A percentile compares a stretch with the other conserved stretches of the same genome.
phyloP scores from a whole-genome alignment of 306 rosid genomes.

The Dalbergia cultrata region DNA sequence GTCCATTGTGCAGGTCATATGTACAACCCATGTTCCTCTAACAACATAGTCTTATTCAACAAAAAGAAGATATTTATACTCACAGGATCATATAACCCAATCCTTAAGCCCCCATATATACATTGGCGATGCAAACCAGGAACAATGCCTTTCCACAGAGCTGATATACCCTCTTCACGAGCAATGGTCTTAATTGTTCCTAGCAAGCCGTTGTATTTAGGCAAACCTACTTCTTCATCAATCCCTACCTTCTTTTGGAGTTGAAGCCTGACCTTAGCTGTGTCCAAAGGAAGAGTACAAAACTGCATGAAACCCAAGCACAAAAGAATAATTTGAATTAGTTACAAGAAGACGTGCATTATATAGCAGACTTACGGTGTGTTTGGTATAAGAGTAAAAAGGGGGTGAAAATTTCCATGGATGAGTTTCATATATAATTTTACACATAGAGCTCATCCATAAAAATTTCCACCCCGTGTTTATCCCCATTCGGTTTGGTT shows the following conservation, averaged over 20 bases:
- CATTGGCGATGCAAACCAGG: conserved; percentile 98
- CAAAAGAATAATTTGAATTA: conserved; percentile 38
- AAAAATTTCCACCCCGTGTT: no score
- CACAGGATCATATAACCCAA: conserved; percentile 97
- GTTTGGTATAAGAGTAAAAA: no score
- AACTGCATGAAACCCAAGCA: conserved; percentile 60
- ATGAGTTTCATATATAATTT: no score
- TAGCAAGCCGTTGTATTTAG: conserved; percentile 80
- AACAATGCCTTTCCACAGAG: conserved; percentile 93
- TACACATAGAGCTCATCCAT: no score
- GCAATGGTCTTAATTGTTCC: conserved; percentile 84
- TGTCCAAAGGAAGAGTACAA: conserved; percentile 94
- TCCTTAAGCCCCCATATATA: conserved; percentile 95
- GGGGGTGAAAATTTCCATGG: no score
- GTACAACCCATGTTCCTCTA: conserved; percentile 51
- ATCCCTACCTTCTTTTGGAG: conserved; percentile 74
- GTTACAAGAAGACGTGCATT: neutral
- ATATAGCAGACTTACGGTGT: neutral
- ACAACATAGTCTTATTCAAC: conserved; percentile 45
- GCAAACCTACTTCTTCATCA: conserved; percentile 59
- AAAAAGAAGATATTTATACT: conserved; percentile 58
- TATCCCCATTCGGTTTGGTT: no score
- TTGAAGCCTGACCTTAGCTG: conserved; percentile 98
- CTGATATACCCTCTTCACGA: conserved; percentile 87
- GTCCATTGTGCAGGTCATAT: conserved; percentile 62